Percentiles rank a stretch among this genome's conserved stretches.
Evolutionary conservation across 345 rosid genomes (phyloP).

Genomic region (Schrenkiella parvula): DNA sequence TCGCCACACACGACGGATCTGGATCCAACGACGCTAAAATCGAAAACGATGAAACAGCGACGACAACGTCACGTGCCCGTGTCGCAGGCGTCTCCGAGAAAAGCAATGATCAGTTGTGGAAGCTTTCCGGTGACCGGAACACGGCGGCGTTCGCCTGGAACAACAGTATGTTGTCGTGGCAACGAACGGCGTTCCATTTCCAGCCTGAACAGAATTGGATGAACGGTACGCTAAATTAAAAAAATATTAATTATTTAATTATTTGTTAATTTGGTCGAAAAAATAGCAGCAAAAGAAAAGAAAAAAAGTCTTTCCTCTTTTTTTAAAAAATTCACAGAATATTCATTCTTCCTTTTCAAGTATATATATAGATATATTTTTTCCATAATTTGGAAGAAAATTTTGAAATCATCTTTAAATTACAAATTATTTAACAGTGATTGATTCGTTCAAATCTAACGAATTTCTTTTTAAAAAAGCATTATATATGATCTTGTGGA

Average conservation of each 20-base stretch:
- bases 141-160: constrained; percentile 57
- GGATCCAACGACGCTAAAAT: constrained; percentile 1
- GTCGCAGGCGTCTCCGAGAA: constrained; percentile 83
- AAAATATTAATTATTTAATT: not conserved
- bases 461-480: not conserved
- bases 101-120: constrained; percentile 29
- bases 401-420: not conserved
- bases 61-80: constrained; percentile 40
- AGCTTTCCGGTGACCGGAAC: constrained; percentile 21
- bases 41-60: not conserved
- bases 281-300: not conserved
- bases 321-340: constrained; percentile 17
- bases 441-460: not conserved
- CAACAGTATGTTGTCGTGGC: constrained; percentile 82
- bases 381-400: constrained; percentile 6
- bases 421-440: not conserved
- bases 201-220: constrained; percentile 91
- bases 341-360: constrained; percentile 21
- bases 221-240: constrained; percentile 61
- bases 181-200: constrained; percentile 81
- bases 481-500: not conserved
- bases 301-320: not conserved
- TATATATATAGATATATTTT: not conserved
- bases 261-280: constrained; percentile 5
- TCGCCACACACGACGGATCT: constrained; percentile 31